Evolutionary conservation across 495 filamentous ascomycete species (phyloP).

Genomic region (Lindgomyces ingoldianus): DNA sequence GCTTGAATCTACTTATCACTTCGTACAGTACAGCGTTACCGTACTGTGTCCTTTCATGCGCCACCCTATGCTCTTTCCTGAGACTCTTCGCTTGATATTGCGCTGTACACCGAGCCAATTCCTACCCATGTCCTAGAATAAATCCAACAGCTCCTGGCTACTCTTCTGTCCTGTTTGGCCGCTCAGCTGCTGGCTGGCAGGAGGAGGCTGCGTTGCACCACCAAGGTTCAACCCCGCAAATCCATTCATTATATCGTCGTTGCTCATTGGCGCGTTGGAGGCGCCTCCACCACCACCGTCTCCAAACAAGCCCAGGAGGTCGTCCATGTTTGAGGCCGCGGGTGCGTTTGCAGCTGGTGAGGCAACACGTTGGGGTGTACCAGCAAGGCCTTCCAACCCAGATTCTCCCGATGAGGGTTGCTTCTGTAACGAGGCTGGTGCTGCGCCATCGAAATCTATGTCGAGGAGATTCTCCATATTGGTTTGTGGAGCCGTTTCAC

Average conservation of each 20-base stretch:
- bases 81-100: not conserved
- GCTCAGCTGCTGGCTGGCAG: slow-evolving; percentile 54
- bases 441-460: slow-evolving; percentile 96
- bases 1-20: slow-evolving; percentile 15
- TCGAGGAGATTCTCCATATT: slow-evolving; percentile 95
- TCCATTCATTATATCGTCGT: slow-evolving; percentile 68
- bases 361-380: slow-evolving; percentile 76
- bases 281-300: slow-evolving; percentile 51
- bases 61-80: slow-evolving; percentile 9
- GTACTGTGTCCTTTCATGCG: not conserved
- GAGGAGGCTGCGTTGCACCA: slow-evolving; percentile 54
- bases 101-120: not conserved
- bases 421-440: slow-evolving; percentile 82
- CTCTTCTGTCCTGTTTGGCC: slow-evolving; percentile 47
- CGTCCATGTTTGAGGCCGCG: slow-evolving; percentile 67
- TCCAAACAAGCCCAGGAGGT: slow-evolving; percentile 73
- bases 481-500: slow-evolving; percentile 57
- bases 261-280: slow-evolving; percentile 37
- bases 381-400: slow-evolving; percentile 71
- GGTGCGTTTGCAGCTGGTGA: slow-evolving; percentile 54
- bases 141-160: slow-evolving; percentile 85
- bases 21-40: no score
- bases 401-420: slow-evolving; percentile 61
- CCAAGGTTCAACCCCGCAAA: slow-evolving; percentile 76
- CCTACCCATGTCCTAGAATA: slow-evolving; percentile 61